Percentiles rank a stretch among this genome's conserved stretches.
Conservation (phyloP, 2,329 filamentous ascomycete genomes). For the Pyrenophora seminiperda region DNA sequence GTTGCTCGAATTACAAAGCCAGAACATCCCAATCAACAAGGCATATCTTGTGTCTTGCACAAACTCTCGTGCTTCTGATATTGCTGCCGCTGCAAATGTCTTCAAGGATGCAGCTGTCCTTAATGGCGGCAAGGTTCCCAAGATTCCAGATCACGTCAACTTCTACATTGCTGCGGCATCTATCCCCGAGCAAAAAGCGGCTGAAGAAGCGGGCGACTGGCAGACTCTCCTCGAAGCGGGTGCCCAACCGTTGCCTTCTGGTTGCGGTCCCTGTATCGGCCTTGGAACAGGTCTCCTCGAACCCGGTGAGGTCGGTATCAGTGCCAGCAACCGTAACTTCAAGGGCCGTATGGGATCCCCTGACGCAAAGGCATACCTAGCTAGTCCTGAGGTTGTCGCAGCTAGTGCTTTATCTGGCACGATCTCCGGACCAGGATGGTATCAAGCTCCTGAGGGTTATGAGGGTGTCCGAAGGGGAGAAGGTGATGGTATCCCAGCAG, state of each 20-base stretch:
- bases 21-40: conserved; percentile 79
- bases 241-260: conserved; percentile 71
- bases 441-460: conserved; percentile 71
- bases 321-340: conserved; percentile 85
- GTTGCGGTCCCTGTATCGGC: conserved; percentile 86
- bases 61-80: conserved; percentile 79
- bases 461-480: conserved; percentile 72
- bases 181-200: conserved; percentile 71
- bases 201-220: conserved; percentile 86
- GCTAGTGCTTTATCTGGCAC: conserved; percentile 79
- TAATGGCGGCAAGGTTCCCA: conserved; percentile 66
- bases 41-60: conserved; percentile 92
- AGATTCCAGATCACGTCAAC: conserved; percentile 75
- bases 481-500: conserved; percentile 68
- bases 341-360: conserved; percentile 86
- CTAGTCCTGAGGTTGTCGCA: conserved; percentile 88
- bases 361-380: conserved; percentile 82
- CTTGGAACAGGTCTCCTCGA: conserved; percentile 80
- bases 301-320: conserved; percentile 84
- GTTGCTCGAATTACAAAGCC: conserved; percentile 70
- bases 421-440: conserved; percentile 78
- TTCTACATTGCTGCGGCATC: conserved; percentile 93
- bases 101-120: conserved; percentile 74
- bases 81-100: conserved; percentile 80
- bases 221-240: conserved; percentile 79